These are phyloP conservation scores for Rutstroemia sp. DNA, from an alignment of 2,329 filamentous ascomycete genomes.

Conservation along the genomic window DNA sequence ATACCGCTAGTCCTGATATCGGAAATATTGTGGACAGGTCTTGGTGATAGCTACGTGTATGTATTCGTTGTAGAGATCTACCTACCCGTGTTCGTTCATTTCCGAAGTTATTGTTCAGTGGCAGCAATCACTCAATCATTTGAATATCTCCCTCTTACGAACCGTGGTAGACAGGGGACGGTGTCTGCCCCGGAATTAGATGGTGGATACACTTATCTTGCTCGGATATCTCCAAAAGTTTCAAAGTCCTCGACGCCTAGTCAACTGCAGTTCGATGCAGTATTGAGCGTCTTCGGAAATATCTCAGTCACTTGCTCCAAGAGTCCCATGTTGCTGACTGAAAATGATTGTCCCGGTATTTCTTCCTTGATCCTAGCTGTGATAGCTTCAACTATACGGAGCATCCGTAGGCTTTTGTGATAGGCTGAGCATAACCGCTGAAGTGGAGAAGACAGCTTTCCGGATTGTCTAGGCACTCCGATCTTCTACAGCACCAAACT, in stretches of 20 bases:
- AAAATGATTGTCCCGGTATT: not conserved
- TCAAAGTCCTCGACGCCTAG: not conserved
- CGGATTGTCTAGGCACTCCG: not conserved
- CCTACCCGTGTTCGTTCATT: too few relatives aligned
- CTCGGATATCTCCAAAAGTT: not conserved
- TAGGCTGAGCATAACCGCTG: slow-evolving; percentile 8
- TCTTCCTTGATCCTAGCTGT: slow-evolving; percentile 1
- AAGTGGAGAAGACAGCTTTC: slow-evolving; percentile 3
- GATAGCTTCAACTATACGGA: not conserved
- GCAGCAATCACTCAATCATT: too few relatives aligned
- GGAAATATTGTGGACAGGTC: too few relatives aligned
- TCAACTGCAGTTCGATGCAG: too few relatives aligned
- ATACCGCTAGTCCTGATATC: not conserved
- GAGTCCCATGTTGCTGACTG: not conserved
- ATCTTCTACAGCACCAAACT: not conserved
- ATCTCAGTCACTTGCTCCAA: not conserved
- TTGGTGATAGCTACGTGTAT: not conserved
- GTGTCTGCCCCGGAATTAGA: too few relatives aligned
- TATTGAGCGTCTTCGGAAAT: not conserved
- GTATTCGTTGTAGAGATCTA: not conserved
- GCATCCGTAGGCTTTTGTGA: not conserved
- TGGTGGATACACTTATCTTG: too few relatives aligned
- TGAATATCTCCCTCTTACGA: too few relatives aligned
- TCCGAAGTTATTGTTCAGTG: too few relatives aligned
- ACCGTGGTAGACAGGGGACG: too few relatives aligned